Evolutionary conservation across 805 yeast species (phyloP).

Genomic region (Yamadazyma takamatsuzukensis): DNA sequence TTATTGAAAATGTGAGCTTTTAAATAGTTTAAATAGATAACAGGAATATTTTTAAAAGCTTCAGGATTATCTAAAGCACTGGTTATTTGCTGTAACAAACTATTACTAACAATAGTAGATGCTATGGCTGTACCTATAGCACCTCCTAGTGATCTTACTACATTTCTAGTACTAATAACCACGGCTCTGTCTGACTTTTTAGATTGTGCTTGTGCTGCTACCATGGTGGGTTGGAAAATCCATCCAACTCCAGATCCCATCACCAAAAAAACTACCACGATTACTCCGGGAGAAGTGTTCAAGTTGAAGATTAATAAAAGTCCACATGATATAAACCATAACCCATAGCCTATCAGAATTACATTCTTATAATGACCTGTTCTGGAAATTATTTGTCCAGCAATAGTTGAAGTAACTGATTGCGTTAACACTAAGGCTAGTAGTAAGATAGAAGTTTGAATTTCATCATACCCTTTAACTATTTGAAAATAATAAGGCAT

Average conservation of each 20-base stretch:
- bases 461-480: constrained; percentile 36
- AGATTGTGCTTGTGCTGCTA: constrained; percentile 50
- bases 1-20: constrained; percentile 26
- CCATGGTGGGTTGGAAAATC: constrained; percentile 52
- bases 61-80: constrained; percentile 8
- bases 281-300: constrained; percentile 25
- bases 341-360: constrained; percentile 36
- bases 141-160: constrained; percentile 32
- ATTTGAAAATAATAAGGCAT: constrained; percentile 23
- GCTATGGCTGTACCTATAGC: constrained; percentile 30
- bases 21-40: constrained; percentile 15
- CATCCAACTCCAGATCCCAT: constrained; percentile 42
- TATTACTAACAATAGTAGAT: constrained; percentile 25
- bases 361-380: constrained; percentile 42
- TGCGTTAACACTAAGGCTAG: constrained; percentile 44
- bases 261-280: constrained; percentile 17
- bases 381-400: constrained; percentile 44
- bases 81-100: constrained; percentile 18
- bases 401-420: constrained; percentile 37
- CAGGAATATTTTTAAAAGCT: constrained; percentile 8
- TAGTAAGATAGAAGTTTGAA: constrained; percentile 38
- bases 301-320: constrained; percentile 29
- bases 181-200: constrained; percentile 31
- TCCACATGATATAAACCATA: constrained; percentile 42
- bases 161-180: constrained; percentile 30